Conservation (phyloP, 1,139 yeast species). For the Pichia sp. region DNA sequence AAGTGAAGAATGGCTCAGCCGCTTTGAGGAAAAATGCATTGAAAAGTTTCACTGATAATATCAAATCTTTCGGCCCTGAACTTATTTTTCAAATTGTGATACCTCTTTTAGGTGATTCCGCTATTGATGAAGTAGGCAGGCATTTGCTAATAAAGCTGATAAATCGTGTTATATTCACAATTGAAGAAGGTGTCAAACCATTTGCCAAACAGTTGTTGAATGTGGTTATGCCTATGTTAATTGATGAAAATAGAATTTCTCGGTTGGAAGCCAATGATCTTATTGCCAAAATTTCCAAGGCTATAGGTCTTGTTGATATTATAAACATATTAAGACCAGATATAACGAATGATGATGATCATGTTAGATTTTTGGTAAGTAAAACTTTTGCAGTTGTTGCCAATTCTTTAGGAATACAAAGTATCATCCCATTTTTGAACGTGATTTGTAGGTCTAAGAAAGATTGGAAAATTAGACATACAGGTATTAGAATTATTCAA, state of each 20-base stretch:
- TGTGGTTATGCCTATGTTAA: constrained; percentile 71
- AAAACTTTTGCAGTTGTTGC: constrained; percentile 83
- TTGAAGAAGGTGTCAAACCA: constrained; percentile 64
- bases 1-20: constrained; percentile 73
- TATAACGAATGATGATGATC: constrained; percentile 77
- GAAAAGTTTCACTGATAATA: constrained; percentile 58
- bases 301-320: constrained; percentile 78
- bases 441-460: constrained; percentile 79
- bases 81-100: constrained; percentile 59
- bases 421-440: constrained; percentile 67
- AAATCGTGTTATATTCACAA: constrained; percentile 57
- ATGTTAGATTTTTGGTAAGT: constrained; percentile 69
- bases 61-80: constrained; percentile 62
- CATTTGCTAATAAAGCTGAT: constrained; percentile 73
- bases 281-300: constrained; percentile 63
- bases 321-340: constrained; percentile 74
- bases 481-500: constrained; percentile 74
- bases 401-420: constrained; percentile 65
- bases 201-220: constrained; percentile 64
- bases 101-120: constrained; percentile 67
- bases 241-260: constrained; percentile 70
- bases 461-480: constrained; percentile 81
- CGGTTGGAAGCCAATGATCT: constrained; percentile 77
- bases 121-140: constrained; percentile 75
- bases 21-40: constrained; percentile 62